phyloP scores from a whole-genome alignment of 1,284 basidiomycete species.

The Cutaneotrichosporon cyanovorans region DNA sequence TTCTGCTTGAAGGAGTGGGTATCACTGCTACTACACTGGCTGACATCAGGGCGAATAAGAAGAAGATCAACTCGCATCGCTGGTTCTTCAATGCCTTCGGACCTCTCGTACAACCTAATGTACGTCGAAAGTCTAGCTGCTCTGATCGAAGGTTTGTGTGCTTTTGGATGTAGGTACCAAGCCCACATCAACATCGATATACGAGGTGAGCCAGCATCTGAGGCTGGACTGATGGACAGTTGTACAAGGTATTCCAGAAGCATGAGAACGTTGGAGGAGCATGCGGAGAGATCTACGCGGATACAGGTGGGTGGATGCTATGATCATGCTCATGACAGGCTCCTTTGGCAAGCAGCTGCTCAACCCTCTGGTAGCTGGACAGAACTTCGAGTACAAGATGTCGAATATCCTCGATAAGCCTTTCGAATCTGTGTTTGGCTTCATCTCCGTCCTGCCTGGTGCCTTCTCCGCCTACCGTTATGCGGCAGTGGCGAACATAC shows the following conservation, averaged over 20 bases:
- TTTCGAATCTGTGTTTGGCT: conserved; percentile 82
- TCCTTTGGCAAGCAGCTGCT: conserved; percentile 69
- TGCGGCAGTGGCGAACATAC: conserved; percentile 68
- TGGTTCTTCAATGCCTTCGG: conserved; percentile 91
- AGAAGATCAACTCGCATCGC: conserved; percentile 84
- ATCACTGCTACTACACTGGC: neutral
- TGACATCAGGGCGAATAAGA: conserved; percentile 58
- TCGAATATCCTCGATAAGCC: conserved; percentile 90
- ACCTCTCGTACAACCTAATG: conserved; percentile 42
- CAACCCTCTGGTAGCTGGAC: conserved; percentile 80
- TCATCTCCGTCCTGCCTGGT: conserved; percentile 77
- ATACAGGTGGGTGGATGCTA: conserved; percentile 46
- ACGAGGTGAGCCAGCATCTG: conserved; percentile 50
- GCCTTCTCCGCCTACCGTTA: conserved; percentile 90
- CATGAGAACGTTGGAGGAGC: conserved; percentile 86
- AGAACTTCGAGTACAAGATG: conserved; percentile 79
- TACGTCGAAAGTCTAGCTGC: conserved; percentile 44
- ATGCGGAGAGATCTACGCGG: conserved; percentile 87
- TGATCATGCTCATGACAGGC: conserved; percentile 42
- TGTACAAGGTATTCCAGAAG: conserved; percentile 67
- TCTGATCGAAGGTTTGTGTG: conserved; percentile 57
- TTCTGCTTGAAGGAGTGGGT: conserved; percentile 82
- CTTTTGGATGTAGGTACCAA: conserved; percentile 90
- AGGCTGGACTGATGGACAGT: neutral
- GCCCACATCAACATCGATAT: conserved; percentile 86